Evolutionary conservation across 352 stramenopile species (phyloP).

Genomic region (Phytopythium cucurbitacearum): DNA sequence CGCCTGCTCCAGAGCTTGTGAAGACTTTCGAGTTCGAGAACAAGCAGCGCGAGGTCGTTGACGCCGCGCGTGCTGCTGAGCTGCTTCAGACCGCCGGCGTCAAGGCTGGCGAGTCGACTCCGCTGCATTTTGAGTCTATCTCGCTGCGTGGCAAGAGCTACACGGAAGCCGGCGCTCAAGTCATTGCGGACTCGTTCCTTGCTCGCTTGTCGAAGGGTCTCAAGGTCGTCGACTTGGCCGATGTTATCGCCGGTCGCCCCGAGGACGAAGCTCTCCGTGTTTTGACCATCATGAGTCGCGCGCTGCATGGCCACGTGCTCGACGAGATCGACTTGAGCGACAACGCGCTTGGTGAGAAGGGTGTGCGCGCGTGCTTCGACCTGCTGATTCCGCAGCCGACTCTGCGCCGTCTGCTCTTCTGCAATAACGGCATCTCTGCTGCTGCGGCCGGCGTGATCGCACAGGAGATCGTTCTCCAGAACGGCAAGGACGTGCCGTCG

Average conservation of each 20-base stretch:
- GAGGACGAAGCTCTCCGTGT: slow-evolving; percentile 90
- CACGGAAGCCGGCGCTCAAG: slow-evolving; percentile 55
- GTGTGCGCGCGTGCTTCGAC: slow-evolving; percentile 67
- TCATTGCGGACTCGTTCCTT: slow-evolving; percentile 53
- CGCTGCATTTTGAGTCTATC: slow-evolving; percentile 48
- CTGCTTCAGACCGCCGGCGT: slow-evolving; percentile 43
- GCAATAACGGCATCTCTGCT: slow-evolving; percentile 79
- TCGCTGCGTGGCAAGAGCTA: slow-evolving; percentile 78
- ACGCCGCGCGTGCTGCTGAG: slow-evolving; percentile 42
- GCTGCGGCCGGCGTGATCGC: slow-evolving; percentile 56
- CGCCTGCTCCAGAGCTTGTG: slow-evolving; percentile 7
- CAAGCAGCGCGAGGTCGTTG: slow-evolving; percentile 66
- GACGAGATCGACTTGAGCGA: slow-evolving; percentile 86
- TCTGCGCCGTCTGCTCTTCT: slow-evolving; percentile 62
- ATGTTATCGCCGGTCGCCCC: slow-evolving; percentile 89
- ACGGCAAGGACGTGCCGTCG: slow-evolving; percentile 27
- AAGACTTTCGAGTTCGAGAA: slow-evolving; percentile 52
- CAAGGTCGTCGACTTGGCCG: slow-evolving; percentile 80
- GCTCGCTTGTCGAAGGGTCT: slow-evolving; percentile 32
- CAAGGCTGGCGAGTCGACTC: slow-evolving; percentile 20
- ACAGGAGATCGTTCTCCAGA: slow-evolving; percentile 68
- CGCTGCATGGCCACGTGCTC: slow-evolving; percentile 70
- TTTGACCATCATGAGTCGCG: slow-evolving; percentile 72
- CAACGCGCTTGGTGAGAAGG: slow-evolving; percentile 75
- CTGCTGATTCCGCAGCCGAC: slow-evolving; percentile 64